These are phyloP conservation scores for Tricholoma matsutake DNA, from an alignment of 768 basidiomycete species.

Conservation along the genomic window DNA sequence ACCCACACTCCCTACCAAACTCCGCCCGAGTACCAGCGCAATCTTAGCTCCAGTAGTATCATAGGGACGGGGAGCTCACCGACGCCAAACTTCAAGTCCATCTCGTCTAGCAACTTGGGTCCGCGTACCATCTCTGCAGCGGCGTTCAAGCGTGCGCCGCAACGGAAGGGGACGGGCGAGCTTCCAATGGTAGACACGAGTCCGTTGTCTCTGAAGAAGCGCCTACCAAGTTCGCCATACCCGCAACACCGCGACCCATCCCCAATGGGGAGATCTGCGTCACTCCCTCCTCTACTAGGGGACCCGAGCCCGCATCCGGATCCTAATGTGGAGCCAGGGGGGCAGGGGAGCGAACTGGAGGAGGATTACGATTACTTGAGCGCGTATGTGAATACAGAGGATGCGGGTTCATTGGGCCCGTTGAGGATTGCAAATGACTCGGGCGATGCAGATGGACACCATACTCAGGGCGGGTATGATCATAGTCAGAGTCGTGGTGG, in stretches of 20 bases:
- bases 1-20: slow-evolving; percentile 35
- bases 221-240: slow-evolving; percentile 45
- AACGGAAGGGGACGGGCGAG: slow-evolving; percentile 27
- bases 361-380: slow-evolving; percentile 60
- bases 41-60: slow-evolving; percentile 11
- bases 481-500: slow-evolving; percentile 4
- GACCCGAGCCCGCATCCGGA: slow-evolving; percentile 11
- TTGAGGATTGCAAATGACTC: slow-evolving; percentile 5
- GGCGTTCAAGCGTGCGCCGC: slow-evolving; percentile 61
- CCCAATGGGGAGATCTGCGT: slow-evolving; percentile 8
- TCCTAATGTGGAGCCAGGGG: neutral
- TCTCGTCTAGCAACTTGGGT: slow-evolving; percentile 20
- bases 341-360: slow-evolving; percentile 10
- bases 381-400: slow-evolving; percentile 41
- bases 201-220: slow-evolving; percentile 49
- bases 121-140: slow-evolving; percentile 71
- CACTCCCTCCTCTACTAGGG: slow-evolving; percentile 10
- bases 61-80: neutral
- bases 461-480: neutral
- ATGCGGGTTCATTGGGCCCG: slow-evolving; percentile 8
- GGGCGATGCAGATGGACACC: neutral
- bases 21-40: slow-evolving; percentile 44
- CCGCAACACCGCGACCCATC: slow-evolving; percentile 17
- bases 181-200: slow-evolving; percentile 36
- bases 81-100: slow-evolving; percentile 14